phyloP scores from a whole-genome alignment of 352 stramenopile genomes.

The Phytophthora fragariae region DNA sequence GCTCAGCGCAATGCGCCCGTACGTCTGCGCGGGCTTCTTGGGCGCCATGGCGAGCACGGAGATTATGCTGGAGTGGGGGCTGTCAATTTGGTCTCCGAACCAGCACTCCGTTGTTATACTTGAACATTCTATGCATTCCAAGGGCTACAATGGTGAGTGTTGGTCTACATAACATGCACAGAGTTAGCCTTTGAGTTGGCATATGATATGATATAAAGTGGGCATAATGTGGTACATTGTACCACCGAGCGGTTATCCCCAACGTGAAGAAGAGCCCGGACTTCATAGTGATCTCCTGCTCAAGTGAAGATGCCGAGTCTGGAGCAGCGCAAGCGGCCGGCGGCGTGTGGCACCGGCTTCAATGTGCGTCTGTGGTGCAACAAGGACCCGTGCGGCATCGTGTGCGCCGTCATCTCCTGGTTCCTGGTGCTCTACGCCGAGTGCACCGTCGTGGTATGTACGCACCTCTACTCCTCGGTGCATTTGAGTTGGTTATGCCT shows the following conservation, averaged over 20 bases:
- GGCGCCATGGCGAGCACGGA: conserved; percentile 22
- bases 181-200: not conserved
- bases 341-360: conserved; percentile 81
- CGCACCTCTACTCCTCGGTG: not conserved
- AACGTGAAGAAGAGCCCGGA: conserved; percentile 17
- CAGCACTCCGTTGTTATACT: not conserved
- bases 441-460: conserved; percentile 88
- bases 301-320: conserved; percentile 39
- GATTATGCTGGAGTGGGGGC: conserved; percentile 26
- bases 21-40: conserved; percentile 47
- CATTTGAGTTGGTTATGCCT: conserved; percentile 1
- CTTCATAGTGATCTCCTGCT: conserved; percentile 8
- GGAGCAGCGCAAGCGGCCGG: conserved; percentile 55
- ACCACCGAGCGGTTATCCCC: not conserved
- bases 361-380: conserved; percentile 91
- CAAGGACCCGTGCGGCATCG: conserved; percentile 89
- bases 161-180: conserved; percentile 4
- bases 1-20: conserved; percentile 67
- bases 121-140: not conserved
- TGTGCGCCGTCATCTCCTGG: conserved; percentile 92
- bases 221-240: not conserved
- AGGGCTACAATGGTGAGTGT: conserved; percentile 23
- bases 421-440: conserved; percentile 92
- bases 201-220: conserved; percentile 3
- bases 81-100: not conserved